Percentiles rank a stretch among this genome's conserved stretches.
These are phyloP conservation scores for Hyphopichia burtonii DNA, from an alignment of 1,139 yeast species.

Conservation along the genomic window DNA sequence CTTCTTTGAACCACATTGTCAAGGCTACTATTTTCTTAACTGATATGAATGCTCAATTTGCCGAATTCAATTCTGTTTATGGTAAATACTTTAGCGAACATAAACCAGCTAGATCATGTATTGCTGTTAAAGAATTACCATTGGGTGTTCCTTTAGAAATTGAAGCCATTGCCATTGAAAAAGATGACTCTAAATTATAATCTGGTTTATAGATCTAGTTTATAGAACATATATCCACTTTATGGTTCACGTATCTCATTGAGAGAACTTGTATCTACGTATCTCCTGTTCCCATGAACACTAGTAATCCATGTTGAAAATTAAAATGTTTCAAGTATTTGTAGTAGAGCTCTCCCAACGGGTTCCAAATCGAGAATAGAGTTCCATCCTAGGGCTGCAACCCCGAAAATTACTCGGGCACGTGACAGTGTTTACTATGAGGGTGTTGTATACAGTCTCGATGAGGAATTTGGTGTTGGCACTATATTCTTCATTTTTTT, in stretches of 20 bases:
- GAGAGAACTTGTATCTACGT: no score
- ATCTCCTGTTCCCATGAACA: no score
- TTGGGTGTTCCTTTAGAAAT: conserved; percentile 72
- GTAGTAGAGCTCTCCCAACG: no score
- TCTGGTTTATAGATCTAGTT: background rate
- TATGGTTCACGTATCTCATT: no score
- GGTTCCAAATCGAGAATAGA: no score
- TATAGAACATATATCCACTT: background rate
- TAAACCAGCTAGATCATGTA: conserved; percentile 96
- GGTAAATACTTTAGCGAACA: conserved; percentile 75
- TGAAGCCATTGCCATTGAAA: conserved; percentile 80
- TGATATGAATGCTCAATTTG: conserved; percentile 74
- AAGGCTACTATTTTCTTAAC: conserved; percentile 86
- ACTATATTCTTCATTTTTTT: background rate
- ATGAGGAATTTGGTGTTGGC: background rate
- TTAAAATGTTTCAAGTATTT: no score
- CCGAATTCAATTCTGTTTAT: conserved; percentile 79
- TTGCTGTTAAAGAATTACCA: conserved; percentile 86
- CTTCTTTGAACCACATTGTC: conserved; percentile 76
- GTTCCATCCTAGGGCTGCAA: no score
- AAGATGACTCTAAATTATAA: conserved; percentile 40
- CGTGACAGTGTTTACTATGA: background rate
- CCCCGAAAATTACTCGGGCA: no score
- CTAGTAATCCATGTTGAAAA: no score
- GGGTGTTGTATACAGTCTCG: background rate